phyloP scores from a whole-genome alignment of 192 early-diverging fungal species.

The Cladochytrium replicatum region DNA sequence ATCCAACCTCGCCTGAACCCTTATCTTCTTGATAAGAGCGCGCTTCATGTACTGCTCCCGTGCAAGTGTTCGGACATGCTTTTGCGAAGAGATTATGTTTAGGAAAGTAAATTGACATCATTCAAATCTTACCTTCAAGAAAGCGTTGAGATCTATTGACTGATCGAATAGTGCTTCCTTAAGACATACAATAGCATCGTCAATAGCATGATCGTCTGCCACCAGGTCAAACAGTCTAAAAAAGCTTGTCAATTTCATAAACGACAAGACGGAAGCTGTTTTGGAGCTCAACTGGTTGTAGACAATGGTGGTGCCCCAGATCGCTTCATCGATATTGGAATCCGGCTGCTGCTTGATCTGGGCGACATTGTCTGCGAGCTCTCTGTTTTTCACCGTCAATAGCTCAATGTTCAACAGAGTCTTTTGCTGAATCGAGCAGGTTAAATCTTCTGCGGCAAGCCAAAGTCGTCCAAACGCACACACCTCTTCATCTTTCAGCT shows the following conservation, averaged over 20 bases:
- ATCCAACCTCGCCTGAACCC: no score
- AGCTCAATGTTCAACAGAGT: conserved; percentile 56
- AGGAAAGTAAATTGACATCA: not conserved
- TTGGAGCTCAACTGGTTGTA: conserved; percentile 52
- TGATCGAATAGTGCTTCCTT: conserved; percentile 70
- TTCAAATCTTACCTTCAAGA: conserved; percentile 57
- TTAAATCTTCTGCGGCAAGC: not conserved
- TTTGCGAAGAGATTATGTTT: not conserved
- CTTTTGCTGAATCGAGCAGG: conserved; percentile 35
- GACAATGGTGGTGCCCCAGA: conserved; percentile 52
- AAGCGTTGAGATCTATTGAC: conserved; percentile 56
- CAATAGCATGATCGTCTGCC: conserved; percentile 80
- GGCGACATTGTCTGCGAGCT: conserved; percentile 44
- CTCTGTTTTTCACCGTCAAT: conserved; percentile 50
- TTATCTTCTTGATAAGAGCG: conserved; percentile 39
- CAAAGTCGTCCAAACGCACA: not conserved
- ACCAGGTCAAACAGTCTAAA: conserved; percentile 74
- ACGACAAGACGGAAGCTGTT: not conserved
- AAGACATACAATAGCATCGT: conserved; percentile 77
- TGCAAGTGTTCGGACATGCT: conserved; percentile 68
- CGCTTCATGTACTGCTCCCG: conserved; percentile 86
- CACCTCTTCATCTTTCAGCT: conserved; percentile 41
- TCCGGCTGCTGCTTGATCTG: conserved; percentile 45
- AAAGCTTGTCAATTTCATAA: conserved; percentile 2
- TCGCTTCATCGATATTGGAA: conserved; percentile 50